phyloP scores from a whole-genome alignment of 306 rosid species.

The Vigna nakashimae region DNA sequence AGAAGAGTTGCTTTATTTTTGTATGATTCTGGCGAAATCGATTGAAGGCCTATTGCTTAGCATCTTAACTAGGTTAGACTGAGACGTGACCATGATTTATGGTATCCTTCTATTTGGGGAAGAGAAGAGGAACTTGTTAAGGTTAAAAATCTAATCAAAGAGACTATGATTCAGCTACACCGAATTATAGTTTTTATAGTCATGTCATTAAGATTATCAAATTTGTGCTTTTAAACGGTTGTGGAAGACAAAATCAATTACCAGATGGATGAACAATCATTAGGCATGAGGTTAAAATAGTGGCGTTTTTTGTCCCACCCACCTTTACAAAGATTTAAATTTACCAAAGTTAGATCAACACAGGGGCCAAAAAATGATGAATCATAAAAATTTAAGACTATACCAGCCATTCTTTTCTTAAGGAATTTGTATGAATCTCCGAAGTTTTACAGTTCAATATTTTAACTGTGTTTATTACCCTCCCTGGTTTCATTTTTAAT shows the following conservation, averaged over 20 bases:
- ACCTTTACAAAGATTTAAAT: conserved; percentile 21
- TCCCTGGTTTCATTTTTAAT: background rate
- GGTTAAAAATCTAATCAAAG: conserved; percentile 23
- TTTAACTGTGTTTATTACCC: background rate
- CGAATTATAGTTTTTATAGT: conserved; percentile 43
- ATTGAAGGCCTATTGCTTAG: conserved; percentile 14
- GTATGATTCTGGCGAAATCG: background rate
- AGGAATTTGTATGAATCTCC: background rate
- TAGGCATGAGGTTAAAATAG: conserved; percentile 65
- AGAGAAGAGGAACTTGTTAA: background rate
- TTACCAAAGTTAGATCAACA: background rate
- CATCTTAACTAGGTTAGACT: background rate
- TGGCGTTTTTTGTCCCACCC: conserved; percentile 44
- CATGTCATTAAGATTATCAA: conserved; percentile 58
- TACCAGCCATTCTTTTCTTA: conserved; percentile 30
- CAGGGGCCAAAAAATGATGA: conserved; percentile 10
- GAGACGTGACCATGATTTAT: conserved; percentile 3
- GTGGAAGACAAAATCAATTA: conserved; percentile 68
- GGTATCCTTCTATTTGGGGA: conserved; percentile 1
- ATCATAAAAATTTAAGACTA: background rate
- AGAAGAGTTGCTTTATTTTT: background rate
- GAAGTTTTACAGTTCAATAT: background rate
- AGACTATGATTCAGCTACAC: conserved; percentile 35
- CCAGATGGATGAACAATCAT: conserved; percentile 56
- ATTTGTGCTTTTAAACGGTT: conserved; percentile 49